Evolutionary conservation across 495 filamentous ascomycete species (phyloP).

Genomic region (Xylaria longipes): DNA sequence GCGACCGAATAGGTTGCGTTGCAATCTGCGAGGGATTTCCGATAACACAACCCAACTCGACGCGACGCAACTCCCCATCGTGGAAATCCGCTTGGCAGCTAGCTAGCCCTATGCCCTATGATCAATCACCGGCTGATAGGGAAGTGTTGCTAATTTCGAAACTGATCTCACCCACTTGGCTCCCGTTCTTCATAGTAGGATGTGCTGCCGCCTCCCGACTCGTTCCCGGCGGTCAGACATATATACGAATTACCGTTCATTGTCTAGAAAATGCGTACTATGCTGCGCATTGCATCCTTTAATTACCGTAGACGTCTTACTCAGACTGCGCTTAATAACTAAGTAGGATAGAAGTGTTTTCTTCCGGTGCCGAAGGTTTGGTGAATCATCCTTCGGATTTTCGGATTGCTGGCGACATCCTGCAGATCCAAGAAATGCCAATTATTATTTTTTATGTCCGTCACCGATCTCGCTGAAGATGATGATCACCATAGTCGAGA

Average conservation of each 20-base stretch:
- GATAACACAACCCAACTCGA: neutral
- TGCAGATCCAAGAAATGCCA: constrained; percentile 12
- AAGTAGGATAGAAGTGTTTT: neutral
- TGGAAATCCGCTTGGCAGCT: neutral
- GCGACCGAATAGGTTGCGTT: constrained; percentile 5
- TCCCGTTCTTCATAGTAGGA: neutral
- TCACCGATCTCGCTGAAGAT: constrained; percentile 24
- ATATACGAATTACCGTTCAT: neutral
- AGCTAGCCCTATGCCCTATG: constrained; percentile 16
- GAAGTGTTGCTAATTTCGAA: constrained; percentile 11
- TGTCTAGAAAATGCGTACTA: neutral
- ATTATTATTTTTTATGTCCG: neutral
- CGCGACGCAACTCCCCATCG: constrained; percentile 8
- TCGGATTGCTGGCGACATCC: constrained; percentile 13
- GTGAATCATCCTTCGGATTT: constrained; percentile 9
- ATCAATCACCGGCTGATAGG: constrained; percentile 11
- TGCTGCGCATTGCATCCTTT: constrained; percentile 1
- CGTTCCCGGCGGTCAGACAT: constrained; percentile 17
- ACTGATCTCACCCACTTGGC: constrained; percentile 12
- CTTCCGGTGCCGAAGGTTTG: constrained; percentile 9
- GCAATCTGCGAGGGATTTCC: constrained; percentile 21
- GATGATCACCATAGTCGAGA: neutral
- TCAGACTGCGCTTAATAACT: neutral
- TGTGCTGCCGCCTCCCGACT: constrained; percentile 5
- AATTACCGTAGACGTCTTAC: constrained; percentile 13